Evolutionary conservation across 108 stramenopile species (phyloP).

Genomic region (Skeletonema tropicum): DNA sequence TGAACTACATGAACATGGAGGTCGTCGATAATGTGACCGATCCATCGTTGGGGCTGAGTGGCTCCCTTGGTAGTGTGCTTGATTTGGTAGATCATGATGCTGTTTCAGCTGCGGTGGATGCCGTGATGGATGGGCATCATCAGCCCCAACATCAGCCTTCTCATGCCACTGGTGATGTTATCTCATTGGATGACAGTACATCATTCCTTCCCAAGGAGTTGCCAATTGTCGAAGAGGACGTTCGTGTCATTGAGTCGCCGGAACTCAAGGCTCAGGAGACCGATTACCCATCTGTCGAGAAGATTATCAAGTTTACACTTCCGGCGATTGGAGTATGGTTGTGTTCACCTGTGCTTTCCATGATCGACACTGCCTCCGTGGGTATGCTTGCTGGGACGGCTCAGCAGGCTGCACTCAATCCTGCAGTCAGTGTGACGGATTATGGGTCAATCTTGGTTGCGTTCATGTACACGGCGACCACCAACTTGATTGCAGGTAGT

Average conservation of each 20-base stretch:
- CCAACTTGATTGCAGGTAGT: conserved; percentile 78
- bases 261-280: background rate
- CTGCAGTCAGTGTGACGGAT: conserved; percentile 83
- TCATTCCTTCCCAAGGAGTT: background rate
- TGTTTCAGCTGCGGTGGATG: background rate
- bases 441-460: conserved; percentile 56
- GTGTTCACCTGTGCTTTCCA: conserved; percentile 73
- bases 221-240: background rate
- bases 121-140: conserved; percentile 2
- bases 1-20: conserved; percentile 1
- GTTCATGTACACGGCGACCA: conserved; percentile 86
- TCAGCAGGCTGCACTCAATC: conserved; percentile 86
- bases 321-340: conserved; percentile 89
- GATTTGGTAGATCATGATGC: background rate
- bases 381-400: conserved; percentile 79
- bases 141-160: background rate
- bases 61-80: background rate
- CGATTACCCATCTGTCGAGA: conserved; percentile 46
- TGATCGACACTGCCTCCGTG: conserved; percentile 86
- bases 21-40: background rate
- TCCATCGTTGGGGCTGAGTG: background rate
- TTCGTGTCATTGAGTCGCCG: background rate
- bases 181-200: background rate
- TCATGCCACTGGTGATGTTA: background rate
- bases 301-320: conserved; percentile 79